These are phyloP conservation scores for Cytospora mali DNA, from an alignment of 2,329 filamentous ascomycete species.

Conservation along the genomic window DNA sequence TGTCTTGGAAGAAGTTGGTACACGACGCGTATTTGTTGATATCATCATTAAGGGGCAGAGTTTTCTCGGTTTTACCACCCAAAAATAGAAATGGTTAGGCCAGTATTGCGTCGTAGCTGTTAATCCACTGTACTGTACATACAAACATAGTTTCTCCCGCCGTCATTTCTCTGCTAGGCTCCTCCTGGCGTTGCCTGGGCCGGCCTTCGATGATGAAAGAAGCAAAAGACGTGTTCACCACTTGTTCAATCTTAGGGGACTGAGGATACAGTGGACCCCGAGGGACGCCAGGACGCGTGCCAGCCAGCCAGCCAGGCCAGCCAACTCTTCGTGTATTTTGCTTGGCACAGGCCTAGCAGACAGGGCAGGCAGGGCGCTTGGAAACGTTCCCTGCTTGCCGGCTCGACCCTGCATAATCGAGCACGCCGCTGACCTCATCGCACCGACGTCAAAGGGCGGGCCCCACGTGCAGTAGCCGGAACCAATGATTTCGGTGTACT, in stretches of 20 bases:
- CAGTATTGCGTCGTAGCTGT: no score
- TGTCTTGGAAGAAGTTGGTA: background rate
- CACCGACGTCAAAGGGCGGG: slow-evolving; percentile 18
- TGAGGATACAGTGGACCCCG: background rate
- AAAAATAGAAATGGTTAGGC: background rate
- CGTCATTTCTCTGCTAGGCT: background rate
- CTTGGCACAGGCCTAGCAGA: background rate
- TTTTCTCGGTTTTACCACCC: background rate
- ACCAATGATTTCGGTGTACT: background rate
- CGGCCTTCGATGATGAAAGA: background rate
- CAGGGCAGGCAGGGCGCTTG: no score
- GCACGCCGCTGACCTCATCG: slow-evolving; percentile 19
- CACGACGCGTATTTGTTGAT: background rate
- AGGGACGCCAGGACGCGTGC: background rate
- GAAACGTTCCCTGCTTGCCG: background rate
- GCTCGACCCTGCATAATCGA: slow-evolving; percentile 16
- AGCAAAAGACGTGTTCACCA: background rate
- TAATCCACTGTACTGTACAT: background rate
- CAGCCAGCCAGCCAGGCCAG: no score
- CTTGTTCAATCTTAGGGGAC: background rate
- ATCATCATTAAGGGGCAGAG: background rate
- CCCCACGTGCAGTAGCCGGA: no score
- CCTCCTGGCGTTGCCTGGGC: background rate
- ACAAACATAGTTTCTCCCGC: background rate
- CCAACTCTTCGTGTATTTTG: no score